A percentile compares a stretch with the other conserved stretches of the same genome.
These are phyloP conservation scores for Leonotis leonurus DNA, from an alignment of 257 asterid genomes.

Conservation along the genomic window DNA sequence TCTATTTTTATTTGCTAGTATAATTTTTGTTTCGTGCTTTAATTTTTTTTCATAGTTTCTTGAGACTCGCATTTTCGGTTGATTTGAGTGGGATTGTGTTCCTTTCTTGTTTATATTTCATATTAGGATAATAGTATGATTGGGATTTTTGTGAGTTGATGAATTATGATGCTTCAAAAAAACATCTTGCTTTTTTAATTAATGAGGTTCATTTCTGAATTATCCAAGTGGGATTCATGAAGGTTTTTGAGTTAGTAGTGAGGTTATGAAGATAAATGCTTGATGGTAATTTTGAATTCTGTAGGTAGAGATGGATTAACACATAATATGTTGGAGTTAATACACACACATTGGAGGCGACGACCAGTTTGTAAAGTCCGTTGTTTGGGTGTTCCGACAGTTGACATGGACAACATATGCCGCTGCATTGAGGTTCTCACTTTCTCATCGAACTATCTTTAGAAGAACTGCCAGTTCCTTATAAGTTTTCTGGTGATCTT, in stretches of 20 bases:
- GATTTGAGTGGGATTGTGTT: background rate
- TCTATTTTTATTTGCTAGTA: too few species aligned
- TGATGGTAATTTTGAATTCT: constrained; percentile 23
- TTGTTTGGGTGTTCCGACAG: constrained; percentile 94
- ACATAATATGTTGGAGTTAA: constrained; percentile 97
- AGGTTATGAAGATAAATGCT: constrained; percentile 10
- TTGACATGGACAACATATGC: constrained; percentile 85
- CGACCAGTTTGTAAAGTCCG: constrained; percentile 94
- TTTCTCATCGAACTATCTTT: constrained; percentile 14
- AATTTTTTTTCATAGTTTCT: too few species aligned
- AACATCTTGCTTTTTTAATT: background rate
- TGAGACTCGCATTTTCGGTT: background rate
- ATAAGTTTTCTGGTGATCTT: constrained; percentile 4
- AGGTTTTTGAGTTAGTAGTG: background rate
- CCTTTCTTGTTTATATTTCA: background rate
- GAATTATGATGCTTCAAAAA: background rate
- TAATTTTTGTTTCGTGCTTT: too few species aligned
- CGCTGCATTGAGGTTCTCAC: constrained; percentile 76
- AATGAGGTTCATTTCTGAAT: background rate
- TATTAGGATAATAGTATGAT: background rate
- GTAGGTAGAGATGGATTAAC: constrained; percentile 97
- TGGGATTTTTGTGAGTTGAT: constrained; percentile 42
- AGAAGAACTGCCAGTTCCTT: background rate
- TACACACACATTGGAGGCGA: constrained; percentile 95
- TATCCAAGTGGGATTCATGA: background rate